Percentiles rank a stretch among this genome's conserved stretches.
Evolutionary conservation across 2,329 filamentous ascomycete genomes (phyloP).

Genomic region (Ophiostoma australiae): DNA sequence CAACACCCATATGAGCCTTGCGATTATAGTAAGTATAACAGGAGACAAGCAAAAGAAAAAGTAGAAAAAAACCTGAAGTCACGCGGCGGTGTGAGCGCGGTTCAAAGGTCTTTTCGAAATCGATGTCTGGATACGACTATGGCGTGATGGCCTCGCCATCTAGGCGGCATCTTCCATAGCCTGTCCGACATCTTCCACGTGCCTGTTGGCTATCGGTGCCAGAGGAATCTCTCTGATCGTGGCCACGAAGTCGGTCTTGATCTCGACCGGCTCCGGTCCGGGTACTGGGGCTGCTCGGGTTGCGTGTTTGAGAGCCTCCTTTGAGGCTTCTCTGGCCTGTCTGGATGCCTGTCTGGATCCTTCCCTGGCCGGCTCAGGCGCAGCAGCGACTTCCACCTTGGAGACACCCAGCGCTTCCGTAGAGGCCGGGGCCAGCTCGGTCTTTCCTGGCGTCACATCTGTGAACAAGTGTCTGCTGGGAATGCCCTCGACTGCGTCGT

Average conservation of each 20-base stretch:
- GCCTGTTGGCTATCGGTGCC: neutral
- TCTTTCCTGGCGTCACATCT: conserved; percentile 22
- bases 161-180: neutral
- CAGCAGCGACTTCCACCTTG: conserved; percentile 4
- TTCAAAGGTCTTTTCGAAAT: neutral
- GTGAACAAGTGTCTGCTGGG: conserved; percentile 43
- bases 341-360: neutral
- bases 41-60: neutral
- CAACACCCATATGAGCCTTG: neutral
- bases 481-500: conserved; percentile 42
- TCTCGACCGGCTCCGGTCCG: neutral
- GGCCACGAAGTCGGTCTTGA: neutral
- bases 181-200: neutral
- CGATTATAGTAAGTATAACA: neutral
- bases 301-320: neutral
- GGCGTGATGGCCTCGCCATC: neutral
- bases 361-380: neutral
- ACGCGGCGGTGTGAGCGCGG: neutral
- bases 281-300: neutral
- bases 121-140: neutral
- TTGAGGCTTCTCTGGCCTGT: neutral
- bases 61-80: neutral
- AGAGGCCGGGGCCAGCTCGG: neutral
- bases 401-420: neutral
- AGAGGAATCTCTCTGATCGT: neutral